Base-by-base conservation (phyloP, 2,329 filamentous ascomycete genomes). In the Knoxdaviesia proteae region DNA sequence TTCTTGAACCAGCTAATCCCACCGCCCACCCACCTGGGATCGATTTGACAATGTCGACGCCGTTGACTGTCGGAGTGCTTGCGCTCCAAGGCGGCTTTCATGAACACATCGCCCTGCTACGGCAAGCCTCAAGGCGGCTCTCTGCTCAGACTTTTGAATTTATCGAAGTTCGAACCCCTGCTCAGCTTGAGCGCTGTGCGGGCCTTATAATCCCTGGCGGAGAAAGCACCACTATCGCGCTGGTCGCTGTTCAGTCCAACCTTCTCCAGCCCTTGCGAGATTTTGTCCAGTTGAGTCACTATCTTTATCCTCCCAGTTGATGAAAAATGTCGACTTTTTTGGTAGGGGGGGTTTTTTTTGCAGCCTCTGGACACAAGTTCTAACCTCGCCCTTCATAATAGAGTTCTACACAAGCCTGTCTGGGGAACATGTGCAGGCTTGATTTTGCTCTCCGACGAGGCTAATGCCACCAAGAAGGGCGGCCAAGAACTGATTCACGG, bases 341-440 rank as follows among this genome's bases (percentile, higher is more conserved):
- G n/a, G n/a, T n/a, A n/a, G n/a, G n/a, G n/a, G n/a, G 43, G 11
- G 42, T 45, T 5, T 34, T 38, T 38, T 33, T 35, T 32, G 34
- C 39, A 38, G 34, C 32, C 32, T 32, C n/a, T 10, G 30, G 10
- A 20, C 10, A 11, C n/a, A 31, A 32, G 30, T 36, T 31, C 33
- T 33, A 11, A 33, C 30, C 20, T 37, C 33, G 39, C 32, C n/a
- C 36, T 8, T 32, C 36, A n/a, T 20, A 33, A 36, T 49, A 88
- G 83, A 54, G 64, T 82, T 36, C 64, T 74, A 42, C 74, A 80
- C 50, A 86, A 81, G 51, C 87, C 87, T 7, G 83, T 81, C 30
- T 98, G 88, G 88, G 90, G 90, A 44, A 96, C 90, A 20, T 98
- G 90, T 58, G 90, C 90, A 8, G 90, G 90, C 7, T 70, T 96